Evolutionary conservation across 768 basidiomycete genomes (phyloP).

Genomic region (Tephrocybe rancida): DNA sequence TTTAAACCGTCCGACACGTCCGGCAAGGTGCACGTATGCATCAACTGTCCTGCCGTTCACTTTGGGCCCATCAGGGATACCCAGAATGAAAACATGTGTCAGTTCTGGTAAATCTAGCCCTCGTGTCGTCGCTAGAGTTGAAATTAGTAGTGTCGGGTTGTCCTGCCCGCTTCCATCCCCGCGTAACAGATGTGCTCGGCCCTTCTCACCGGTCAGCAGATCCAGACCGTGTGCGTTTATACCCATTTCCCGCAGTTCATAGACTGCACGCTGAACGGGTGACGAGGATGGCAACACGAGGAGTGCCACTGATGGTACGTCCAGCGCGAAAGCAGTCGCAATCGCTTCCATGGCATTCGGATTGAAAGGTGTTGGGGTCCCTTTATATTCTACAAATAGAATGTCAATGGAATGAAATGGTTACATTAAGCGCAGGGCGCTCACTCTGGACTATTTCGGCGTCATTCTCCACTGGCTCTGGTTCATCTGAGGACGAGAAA

Average conservation of each 20-base stretch:
- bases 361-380: conserved; percentile 55
- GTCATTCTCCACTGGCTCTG: conserved; percentile 18
- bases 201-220: conserved; percentile 44
- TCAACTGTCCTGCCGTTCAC: conserved; percentile 49
- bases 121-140: conserved; percentile 68
- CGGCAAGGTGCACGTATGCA: conserved; percentile 69
- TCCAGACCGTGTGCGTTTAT: conserved; percentile 68
- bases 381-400: conserved; percentile 40
- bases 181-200: conserved; percentile 43
- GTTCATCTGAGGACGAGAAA: conserved; percentile 14
- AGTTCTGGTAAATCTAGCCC: conserved; percentile 74
- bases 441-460: conserved; percentile 24
- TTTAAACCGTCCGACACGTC: conserved; percentile 77
- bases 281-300: conserved; percentile 68
- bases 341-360: conserved; percentile 65
- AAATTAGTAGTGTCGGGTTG: conserved; percentile 66
- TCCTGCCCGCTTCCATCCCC: conserved; percentile 36
- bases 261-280: conserved; percentile 62
- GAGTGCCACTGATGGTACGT: conserved; percentile 68
- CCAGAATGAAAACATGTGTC: conserved; percentile 76
- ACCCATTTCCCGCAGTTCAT: conserved; percentile 65
- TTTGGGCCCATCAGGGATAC: conserved; percentile 50
- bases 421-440: conserved; percentile 2
- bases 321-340: conserved; percentile 69
- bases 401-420: not conserved